Evolutionary conservation across 2,329 filamentous ascomycete genomes (phyloP).

Genomic region (Thelonectria blattea): DNA sequence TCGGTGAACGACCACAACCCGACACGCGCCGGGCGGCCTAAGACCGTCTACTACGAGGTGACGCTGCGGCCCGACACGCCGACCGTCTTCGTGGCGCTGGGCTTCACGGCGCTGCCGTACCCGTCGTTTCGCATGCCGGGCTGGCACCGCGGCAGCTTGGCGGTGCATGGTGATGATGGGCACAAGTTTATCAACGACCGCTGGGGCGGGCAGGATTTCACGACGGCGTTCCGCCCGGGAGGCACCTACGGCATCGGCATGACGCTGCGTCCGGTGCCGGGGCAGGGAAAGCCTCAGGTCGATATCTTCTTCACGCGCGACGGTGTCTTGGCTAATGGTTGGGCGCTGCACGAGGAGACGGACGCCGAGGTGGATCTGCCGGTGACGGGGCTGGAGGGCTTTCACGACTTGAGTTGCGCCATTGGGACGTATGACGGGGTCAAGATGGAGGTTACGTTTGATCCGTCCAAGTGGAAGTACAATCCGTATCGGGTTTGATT

Average conservation of each 20-base stretch:
- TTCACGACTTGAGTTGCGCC: slow-evolving; percentile 72
- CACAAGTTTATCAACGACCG: slow-evolving; percentile 77
- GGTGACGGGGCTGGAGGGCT: slow-evolving; percentile 71
- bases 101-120: slow-evolving; percentile 76
- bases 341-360: slow-evolving; percentile 78
- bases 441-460: slow-evolving; percentile 70
- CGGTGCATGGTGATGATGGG: slow-evolving; percentile 82
- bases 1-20: slow-evolving; percentile 65
- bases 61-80: slow-evolving; percentile 55
- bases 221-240: slow-evolving; percentile 64
- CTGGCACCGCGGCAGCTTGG: slow-evolving; percentile 78
- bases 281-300: slow-evolving; percentile 37
- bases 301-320: slow-evolving; percentile 71
- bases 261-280: slow-evolving; percentile 54
- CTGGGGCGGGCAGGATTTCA: slow-evolving; percentile 75
- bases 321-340: slow-evolving; percentile 64
- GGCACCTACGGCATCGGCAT: slow-evolving; percentile 77
- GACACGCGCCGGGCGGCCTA: slow-evolving; percentile 46
- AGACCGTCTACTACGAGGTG: slow-evolving; percentile 76
- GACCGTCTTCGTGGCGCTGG: slow-evolving; percentile 65
- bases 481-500: slow-evolving; percentile 32
- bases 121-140: slow-evolving; percentile 79
- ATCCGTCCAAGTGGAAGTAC: slow-evolving; percentile 64
- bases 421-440: slow-evolving; percentile 75
- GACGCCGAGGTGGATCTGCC: slow-evolving; percentile 68